Conservation (phyloP, 2,329 filamentous ascomycete species). For the Xylariaceae sp. region DNA sequence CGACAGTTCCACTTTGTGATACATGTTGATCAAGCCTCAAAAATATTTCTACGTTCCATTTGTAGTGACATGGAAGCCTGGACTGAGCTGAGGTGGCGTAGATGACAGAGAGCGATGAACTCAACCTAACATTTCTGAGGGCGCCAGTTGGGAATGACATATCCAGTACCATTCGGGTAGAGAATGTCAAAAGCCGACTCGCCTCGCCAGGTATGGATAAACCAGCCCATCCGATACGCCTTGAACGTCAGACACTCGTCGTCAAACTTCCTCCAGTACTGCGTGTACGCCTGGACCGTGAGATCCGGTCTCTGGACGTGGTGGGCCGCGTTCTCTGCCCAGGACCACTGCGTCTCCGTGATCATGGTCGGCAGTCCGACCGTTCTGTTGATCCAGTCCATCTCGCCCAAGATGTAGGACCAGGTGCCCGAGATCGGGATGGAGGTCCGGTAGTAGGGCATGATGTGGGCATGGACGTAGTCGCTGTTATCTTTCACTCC, state of each 20-base stretch:
- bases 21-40: too few relatives aligned
- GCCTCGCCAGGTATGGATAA: conserved; percentile 11
- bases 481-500: neutral
- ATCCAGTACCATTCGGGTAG: conserved; percentile 6
- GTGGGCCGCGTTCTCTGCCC: neutral
- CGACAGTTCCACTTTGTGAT: too few relatives aligned
- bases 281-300: neutral
- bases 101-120: too few relatives aligned
- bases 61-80: too few relatives aligned
- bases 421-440: neutral
- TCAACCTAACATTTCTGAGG: neutral
- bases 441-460: neutral
- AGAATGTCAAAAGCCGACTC: conserved; percentile 11
- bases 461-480: neutral
- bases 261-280: conserved; percentile 10
- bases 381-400: conserved; percentile 1
- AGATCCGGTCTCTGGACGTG: neutral
- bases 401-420: conserved; percentile 2
- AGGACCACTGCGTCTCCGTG: conserved; percentile 4
- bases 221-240: conserved; percentile 9
- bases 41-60: too few relatives aligned
- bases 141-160: conserved; percentile 3
- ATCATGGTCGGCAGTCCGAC: conserved; percentile 2
- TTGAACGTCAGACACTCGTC: conserved; percentile 7
- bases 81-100: too few relatives aligned